These are phyloP conservation scores for Boletus eberwhitei DNA, from an alignment of 768 basidiomycete species.

Conservation along the genomic window DNA sequence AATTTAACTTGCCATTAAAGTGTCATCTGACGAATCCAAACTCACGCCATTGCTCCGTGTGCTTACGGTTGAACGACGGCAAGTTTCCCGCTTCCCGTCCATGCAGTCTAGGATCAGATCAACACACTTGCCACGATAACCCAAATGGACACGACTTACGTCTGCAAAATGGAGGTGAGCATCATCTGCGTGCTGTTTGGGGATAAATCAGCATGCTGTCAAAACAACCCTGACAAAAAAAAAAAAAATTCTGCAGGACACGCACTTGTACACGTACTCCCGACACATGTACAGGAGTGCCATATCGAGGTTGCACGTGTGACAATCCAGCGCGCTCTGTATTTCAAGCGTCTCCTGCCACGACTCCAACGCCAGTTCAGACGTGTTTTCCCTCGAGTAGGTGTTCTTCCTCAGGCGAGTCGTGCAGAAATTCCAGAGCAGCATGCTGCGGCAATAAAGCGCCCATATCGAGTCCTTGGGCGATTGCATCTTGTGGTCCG, in stretches of 20 bases:
- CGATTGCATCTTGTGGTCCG: conserved; percentile 44
- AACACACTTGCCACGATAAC: neutral
- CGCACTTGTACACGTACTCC: conserved; percentile 75
- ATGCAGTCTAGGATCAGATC: conserved; percentile 43
- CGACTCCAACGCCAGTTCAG: conserved; percentile 56
- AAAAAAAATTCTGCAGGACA: conserved; percentile 9
- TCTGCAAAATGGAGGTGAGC: conserved; percentile 59
- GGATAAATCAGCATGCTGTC: conserved; percentile 16
- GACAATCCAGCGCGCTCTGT: conserved; percentile 63
- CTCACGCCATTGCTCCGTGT: conserved; percentile 79
- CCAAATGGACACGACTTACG: conserved; percentile 41
- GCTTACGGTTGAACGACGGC: conserved; percentile 64
- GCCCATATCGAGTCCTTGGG: conserved; percentile 82
- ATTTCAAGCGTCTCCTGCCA: conserved; percentile 66
- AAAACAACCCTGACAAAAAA: conserved; percentile 7
- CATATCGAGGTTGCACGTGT: conserved; percentile 69
- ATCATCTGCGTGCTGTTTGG: conserved; percentile 56
- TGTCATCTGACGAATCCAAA: conserved; percentile 15
- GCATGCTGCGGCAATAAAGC: conserved; percentile 76
- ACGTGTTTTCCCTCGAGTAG: conserved; percentile 48
- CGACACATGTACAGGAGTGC: conserved; percentile 61
- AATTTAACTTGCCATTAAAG: conserved; percentile 3
- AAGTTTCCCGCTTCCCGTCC: conserved; percentile 44
- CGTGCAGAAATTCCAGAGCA: conserved; percentile 70
- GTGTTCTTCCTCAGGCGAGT: conserved; percentile 45